Base-by-base conservation (phyloP, 1,284 basidiomycete species). In the Puccinia coronata region DNA sequence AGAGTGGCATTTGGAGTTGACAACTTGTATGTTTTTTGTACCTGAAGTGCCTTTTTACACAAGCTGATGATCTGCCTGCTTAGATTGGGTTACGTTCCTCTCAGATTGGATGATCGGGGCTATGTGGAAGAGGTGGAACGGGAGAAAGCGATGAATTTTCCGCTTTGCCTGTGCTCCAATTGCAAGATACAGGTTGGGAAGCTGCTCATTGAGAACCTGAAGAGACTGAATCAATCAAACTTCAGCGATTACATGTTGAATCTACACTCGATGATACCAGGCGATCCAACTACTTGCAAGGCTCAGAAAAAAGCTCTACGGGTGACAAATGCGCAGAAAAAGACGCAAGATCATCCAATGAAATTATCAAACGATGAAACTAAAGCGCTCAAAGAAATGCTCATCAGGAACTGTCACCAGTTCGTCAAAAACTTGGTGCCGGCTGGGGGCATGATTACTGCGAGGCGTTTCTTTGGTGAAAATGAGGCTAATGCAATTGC, bases 111-210 rank as follows among this genome's bases (percentile, higher is more conserved):
- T 75, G 51, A 75, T 57, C 4, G 18, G 6, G 14, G 14, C 8
- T 61, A 61, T 28, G 20, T 61, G n/a, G 55, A n/a, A 3, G 73
- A 75, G 41, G 73, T 75, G 0, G 36, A 41, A 47, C 23, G 36
- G 6, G 39, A 75, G 23, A 75, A 28, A n/a, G 41, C 28, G 20
- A 12, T 41, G 28, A 75, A 75, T 3, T 55, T 75, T 34, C 39
- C 41, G 9, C 20, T 25, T 47, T 75, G 73, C 36, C 14, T 61
- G 59, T 75, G 73, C n/a, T 75, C 73, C 1, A 75, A 75, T 31
- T 75, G 73, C 59, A 63, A 3, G 28, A 8, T 5, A 41, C 9
- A 43, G 12, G n/a, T 28, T 5, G 55, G 39, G 23, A 25, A 51
- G 18, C 53, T 59, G 8, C 25, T 63, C 8, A 49, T 47, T 2